These are phyloP conservation scores for Amanita pallidorosea DNA, from an alignment of 768 basidiomycete genomes.

Conservation along the genomic window DNA sequence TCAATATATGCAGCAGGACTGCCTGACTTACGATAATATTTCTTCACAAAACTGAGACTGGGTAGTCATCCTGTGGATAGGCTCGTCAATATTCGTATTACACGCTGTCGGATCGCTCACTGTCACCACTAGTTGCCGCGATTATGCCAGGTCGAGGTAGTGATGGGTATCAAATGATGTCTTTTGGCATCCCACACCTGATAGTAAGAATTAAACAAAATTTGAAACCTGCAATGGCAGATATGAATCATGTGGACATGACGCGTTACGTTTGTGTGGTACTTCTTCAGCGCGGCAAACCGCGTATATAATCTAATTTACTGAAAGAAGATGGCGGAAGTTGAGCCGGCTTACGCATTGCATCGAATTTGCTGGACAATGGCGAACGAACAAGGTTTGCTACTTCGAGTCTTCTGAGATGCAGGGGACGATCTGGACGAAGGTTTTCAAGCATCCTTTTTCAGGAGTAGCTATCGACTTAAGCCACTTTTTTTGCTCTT, in stretches of 20 bases:
- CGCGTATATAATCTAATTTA: too few relatives aligned
- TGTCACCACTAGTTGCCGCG: too few relatives aligned
- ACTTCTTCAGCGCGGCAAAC: conserved; percentile 26
- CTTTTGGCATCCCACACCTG: conserved; percentile 41
- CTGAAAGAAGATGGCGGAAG: conserved; percentile 9
- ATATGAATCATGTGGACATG: conserved; percentile 34
- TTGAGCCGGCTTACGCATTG: too few relatives aligned
- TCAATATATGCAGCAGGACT: conserved; percentile 30
- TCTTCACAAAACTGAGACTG: too few relatives aligned
- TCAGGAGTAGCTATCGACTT: conserved; percentile 31
- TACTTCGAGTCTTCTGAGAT: conserved; percentile 5
- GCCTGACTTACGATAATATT: conserved; percentile 21
- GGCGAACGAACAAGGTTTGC: conserved; percentile 11
- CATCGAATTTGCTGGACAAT: conserved; percentile 2
- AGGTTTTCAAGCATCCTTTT: neutral
- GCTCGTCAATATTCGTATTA: conserved; percentile 14
- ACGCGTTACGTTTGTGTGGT: conserved; percentile 28
- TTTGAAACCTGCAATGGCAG: neutral
- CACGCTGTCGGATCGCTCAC: too few relatives aligned
- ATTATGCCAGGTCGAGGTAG: conserved; percentile 34
- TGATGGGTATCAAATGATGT: conserved; percentile 36
- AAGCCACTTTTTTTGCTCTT: conserved; percentile 36
- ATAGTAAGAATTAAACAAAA: neutral
- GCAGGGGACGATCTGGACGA: conserved; percentile 8
- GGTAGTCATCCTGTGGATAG: conserved; percentile 16